Evolutionary conservation across 1,284 basidiomycete genomes (phyloP).

Genomic region (Sanguinoderma infundibulare): DNA sequence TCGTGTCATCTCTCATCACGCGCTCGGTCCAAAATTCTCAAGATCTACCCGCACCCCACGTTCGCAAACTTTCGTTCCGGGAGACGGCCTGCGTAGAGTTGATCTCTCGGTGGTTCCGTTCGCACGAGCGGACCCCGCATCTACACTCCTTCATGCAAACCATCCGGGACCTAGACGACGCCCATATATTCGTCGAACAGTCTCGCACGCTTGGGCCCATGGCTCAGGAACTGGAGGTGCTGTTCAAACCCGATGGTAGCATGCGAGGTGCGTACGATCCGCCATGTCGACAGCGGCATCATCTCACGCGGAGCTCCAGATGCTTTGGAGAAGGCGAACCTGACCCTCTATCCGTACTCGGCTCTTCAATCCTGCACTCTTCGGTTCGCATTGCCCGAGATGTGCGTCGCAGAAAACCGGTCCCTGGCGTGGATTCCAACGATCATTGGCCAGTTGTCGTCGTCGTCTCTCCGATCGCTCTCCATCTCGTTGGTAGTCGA

Average conservation of each 20-base stretch:
- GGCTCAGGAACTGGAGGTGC: slow-evolving; percentile 9
- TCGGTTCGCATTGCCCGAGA: slow-evolving; percentile 29
- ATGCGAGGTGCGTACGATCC: slow-evolving; percentile 7
- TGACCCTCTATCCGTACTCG: slow-evolving; percentile 17
- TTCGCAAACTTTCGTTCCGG: slow-evolving; percentile 1
- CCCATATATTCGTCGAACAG: neutral
- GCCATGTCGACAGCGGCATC: neutral
- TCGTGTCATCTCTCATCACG: neutral
- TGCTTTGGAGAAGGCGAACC: slow-evolving; percentile 12
- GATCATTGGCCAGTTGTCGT: slow-evolving; percentile 25
- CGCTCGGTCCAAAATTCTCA: neutral
- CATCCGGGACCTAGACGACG: neutral
- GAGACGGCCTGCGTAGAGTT: neutral
- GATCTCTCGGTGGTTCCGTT: slow-evolving; percentile 3
- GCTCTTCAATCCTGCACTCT: slow-evolving; percentile 24
- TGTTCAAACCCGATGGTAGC: slow-evolving; percentile 13
- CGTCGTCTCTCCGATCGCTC: slow-evolving; percentile 21
- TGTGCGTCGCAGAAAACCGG: slow-evolving; percentile 31
- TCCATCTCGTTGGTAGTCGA: slow-evolving; percentile 27
- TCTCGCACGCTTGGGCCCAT: neutral
- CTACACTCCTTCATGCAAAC: neutral
- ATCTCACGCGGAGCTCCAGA: neutral
- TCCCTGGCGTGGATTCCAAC: slow-evolving; percentile 27
- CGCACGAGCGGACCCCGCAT: neutral
- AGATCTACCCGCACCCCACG: neutral